Conservation (phyloP, 352 stramenopile genomes). For the Globisporangium canariense region DNA sequence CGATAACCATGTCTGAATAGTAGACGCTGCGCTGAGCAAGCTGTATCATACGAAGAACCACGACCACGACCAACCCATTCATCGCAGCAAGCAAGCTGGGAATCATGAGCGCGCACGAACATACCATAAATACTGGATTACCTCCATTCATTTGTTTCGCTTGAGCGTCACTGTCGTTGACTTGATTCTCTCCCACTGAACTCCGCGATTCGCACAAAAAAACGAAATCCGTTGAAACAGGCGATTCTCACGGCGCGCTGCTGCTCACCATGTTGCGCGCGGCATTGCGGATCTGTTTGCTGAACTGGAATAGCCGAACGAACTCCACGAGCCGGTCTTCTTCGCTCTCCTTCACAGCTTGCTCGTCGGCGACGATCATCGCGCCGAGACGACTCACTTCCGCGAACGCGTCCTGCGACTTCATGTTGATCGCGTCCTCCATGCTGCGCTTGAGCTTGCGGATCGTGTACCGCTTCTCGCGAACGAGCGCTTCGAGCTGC, state of each 20-base stretch:
- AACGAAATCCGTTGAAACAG: neutral
- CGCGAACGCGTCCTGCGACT: constrained; percentile 38
- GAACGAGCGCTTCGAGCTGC: constrained; percentile 38
- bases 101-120: neutral
- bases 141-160: neutral
- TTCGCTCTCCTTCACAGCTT: constrained; percentile 40
- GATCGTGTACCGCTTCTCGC: constrained; percentile 29
- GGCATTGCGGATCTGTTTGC: constrained; percentile 39
- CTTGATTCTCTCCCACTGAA: neutral
- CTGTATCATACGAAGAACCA: too few relatives aligned
- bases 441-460: constrained; percentile 41
- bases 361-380: constrained; percentile 39
- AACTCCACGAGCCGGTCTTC: constrained; percentile 45
- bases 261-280: constrained; percentile 29
- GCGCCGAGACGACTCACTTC: constrained; percentile 52
- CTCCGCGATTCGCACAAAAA: neutral
- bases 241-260: neutral
- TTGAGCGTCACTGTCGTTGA: neutral
- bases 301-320: constrained; percentile 46
- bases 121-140: neutral
- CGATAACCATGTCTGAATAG: too few relatives aligned
- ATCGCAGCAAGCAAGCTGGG: neutral
- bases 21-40: too few relatives aligned
- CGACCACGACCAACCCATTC: neutral
- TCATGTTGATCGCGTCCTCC: constrained; percentile 58